phyloP scores from a whole-genome alignment of 768 basidiomycete species.

The Termitomyces eurrhizus region DNA sequence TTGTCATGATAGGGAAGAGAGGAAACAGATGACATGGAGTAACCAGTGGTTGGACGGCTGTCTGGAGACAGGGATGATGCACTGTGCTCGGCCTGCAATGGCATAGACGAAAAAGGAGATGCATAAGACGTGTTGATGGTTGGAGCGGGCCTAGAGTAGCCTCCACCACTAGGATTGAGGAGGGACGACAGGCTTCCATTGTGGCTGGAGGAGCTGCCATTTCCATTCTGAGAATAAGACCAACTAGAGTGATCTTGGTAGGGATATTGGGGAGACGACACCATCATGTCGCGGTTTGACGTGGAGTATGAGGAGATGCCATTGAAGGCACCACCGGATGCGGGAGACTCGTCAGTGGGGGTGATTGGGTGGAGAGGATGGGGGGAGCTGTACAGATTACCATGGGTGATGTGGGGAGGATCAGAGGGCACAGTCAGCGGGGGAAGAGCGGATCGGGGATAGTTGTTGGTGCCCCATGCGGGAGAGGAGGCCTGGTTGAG shows the following conservation, averaged over 20 bases:
- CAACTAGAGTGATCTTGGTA: constrained; percentile 57
- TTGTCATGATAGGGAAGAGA: constrained; percentile 69
- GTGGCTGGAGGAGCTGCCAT: constrained; percentile 56
- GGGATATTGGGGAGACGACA: constrained; percentile 55
- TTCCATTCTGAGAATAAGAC: constrained; percentile 43
- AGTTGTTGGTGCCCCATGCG: constrained; percentile 56
- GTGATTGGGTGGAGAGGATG: constrained; percentile 66
- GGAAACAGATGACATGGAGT: constrained; percentile 81
- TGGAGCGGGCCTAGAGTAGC: constrained; percentile 56
- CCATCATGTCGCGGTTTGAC: constrained; percentile 39
- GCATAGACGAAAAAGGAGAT: constrained; percentile 66
- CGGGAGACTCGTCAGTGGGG: constrained; percentile 66
- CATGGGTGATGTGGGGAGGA: constrained; percentile 56
- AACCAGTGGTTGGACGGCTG: constrained; percentile 81
- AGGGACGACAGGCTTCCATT: constrained; percentile 76
- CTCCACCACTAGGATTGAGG: constrained; percentile 65
- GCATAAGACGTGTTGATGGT: constrained; percentile 73
- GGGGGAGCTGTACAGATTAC: constrained; percentile 53
- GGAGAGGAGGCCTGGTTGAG: constrained; percentile 50
- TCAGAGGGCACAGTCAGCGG: constrained; percentile 83
- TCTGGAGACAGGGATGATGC: constrained; percentile 79
- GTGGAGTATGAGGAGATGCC: constrained; percentile 40
- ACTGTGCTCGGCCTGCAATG: constrained; percentile 63
- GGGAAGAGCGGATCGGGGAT: constrained; percentile 64
- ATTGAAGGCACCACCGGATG: constrained; percentile 38